Conservation (phyloP, 495 filamentous ascomycete species). For the Margaritispora aquatica region DNA sequence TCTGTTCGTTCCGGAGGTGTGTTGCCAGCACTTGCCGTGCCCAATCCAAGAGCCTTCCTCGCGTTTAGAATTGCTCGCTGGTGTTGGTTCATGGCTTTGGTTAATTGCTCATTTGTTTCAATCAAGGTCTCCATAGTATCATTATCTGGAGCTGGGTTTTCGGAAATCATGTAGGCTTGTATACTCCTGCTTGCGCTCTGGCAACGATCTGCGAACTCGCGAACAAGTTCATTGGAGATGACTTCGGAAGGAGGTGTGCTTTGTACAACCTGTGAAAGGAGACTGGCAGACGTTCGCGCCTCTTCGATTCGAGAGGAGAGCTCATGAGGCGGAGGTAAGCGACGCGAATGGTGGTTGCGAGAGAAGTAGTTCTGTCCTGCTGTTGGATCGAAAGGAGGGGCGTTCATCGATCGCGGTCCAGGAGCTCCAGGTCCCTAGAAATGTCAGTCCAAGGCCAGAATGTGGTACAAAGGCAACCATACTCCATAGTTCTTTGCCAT, state of each 20-base stretch:
- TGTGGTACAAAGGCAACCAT: not conserved
- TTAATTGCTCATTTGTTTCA: conserved; percentile 87
- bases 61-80: conserved; percentile 76
- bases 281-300: conserved; percentile 79
- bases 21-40: conserved; percentile 6
- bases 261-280: conserved; percentile 83
- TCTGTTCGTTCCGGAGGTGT: conserved; percentile 13
- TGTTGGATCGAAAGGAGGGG: conserved; percentile 17
- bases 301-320: conserved; percentile 81
- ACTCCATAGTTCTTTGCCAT: conserved; percentile 32
- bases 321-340: conserved; percentile 71
- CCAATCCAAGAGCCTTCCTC: conserved; percentile 34
- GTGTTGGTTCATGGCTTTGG: conserved; percentile 69
- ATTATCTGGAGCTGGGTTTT: conserved; percentile 77
- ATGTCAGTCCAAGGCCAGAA: not conserved
- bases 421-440: conserved; percentile 8
- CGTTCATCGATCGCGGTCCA: conserved; percentile 11
- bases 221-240: conserved; percentile 74
- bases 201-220: conserved; percentile 88
- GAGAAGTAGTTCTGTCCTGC: conserved; percentile 25
- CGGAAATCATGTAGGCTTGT: conserved; percentile 74
- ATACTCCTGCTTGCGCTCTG: conserved; percentile 69
- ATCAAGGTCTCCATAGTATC: conserved; percentile 89
- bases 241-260: conserved; percentile 74
- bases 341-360: conserved; percentile 24